phyloP scores from a whole-genome alignment of 2,329 filamentous ascomycete genomes.

The Sporothrix euskadiensis region DNA sequence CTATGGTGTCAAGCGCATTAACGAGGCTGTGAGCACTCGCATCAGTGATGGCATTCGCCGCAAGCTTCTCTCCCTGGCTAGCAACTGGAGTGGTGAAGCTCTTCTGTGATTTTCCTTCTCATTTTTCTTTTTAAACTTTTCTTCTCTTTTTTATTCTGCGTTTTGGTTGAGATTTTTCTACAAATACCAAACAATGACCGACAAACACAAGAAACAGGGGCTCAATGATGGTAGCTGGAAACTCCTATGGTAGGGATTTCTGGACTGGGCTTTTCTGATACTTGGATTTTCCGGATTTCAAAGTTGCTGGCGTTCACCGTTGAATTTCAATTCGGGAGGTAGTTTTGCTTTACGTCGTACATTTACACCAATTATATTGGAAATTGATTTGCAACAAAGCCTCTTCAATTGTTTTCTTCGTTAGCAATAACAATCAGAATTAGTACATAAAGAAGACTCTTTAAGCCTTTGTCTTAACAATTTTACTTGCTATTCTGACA shows the following conservation, averaged over 20 bases:
- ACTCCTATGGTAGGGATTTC: neutral
- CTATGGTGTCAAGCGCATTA: constrained; percentile 46
- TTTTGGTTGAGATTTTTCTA: neutral
- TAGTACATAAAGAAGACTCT: no score
- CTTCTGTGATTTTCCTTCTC: neutral
- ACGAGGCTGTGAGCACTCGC: constrained; percentile 45
- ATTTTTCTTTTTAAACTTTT: neutral
- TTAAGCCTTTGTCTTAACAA: no score
- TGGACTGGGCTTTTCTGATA: neutral
- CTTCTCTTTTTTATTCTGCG: neutral
- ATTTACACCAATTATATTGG: neutral
- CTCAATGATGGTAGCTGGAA: neutral
- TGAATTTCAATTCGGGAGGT: no score
- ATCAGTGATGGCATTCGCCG: constrained; percentile 49
- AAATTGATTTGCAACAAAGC: neutral
- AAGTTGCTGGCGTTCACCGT: no score
- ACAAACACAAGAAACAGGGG: neutral
- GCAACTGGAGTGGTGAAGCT: constrained; percentile 42
- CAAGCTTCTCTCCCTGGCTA: constrained; percentile 45
- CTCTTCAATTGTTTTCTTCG: no score
- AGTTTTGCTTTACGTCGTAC: no score
- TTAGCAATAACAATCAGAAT: no score
- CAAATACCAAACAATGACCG: neutral
- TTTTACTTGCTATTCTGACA: neutral
- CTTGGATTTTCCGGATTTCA: neutral